Evolutionary conservation across 1,284 basidiomycete genomes (phyloP).

Genomic region (Ustilago nuda): DNA sequence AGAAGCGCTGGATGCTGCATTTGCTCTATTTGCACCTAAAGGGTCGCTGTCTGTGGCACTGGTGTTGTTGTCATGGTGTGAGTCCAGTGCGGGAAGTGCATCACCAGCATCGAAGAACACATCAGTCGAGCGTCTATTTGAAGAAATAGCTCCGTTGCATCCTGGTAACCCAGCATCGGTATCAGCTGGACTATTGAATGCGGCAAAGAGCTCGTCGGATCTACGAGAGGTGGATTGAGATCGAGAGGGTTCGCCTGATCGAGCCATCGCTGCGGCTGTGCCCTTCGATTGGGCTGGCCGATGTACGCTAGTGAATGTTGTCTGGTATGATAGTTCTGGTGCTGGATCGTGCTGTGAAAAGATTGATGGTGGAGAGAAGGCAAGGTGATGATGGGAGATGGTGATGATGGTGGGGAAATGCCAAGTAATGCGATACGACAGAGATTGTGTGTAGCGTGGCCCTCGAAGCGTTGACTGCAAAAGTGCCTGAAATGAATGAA

Average conservation of each 20-base stretch:
- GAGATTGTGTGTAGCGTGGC: background rate
- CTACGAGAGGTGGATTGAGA: constrained; percentile 25
- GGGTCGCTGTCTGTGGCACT: constrained; percentile 34
- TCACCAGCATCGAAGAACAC: constrained; percentile 65
- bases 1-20: constrained; percentile 5
- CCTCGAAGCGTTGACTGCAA: background rate
- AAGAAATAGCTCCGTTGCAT: constrained; percentile 31
- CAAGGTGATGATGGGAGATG: background rate
- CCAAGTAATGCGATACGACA: background rate
- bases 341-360: background rate
- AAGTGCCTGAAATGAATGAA: background rate
- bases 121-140: constrained; percentile 27
- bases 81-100: constrained; percentile 34
- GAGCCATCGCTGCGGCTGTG: constrained; percentile 29
- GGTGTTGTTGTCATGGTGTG: constrained; percentile 1
- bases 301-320: background rate
- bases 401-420: background rate
- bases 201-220: constrained; percentile 42
- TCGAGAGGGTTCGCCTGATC: constrained; percentile 23
- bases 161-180: constrained; percentile 32
- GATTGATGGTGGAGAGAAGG: background rate
- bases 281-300: no score
- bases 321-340: background rate
- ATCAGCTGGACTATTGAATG: constrained; percentile 37
- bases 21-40: constrained; percentile 40